A percentile compares a stretch with the other conserved stretches of the same genome.
phyloP scores from a whole-genome alignment of 768 basidiomycete genomes.

The Butyriboletus loyo region DNA sequence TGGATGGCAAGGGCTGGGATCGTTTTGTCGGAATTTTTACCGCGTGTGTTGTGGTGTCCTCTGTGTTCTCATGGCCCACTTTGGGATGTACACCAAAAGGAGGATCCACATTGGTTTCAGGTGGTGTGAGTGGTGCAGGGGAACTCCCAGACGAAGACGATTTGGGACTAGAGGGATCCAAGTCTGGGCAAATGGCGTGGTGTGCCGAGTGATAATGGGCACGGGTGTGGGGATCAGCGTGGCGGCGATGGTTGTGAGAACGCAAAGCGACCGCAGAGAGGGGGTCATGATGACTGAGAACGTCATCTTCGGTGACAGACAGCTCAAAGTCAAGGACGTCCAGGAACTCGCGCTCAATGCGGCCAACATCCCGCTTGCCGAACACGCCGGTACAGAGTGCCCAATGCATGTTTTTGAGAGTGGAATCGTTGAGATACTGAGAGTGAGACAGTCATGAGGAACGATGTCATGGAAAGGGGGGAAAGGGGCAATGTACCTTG shows the following conservation, averaged over 20 bases:
- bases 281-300: constrained; percentile 46
- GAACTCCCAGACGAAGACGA: constrained; percentile 37
- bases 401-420: constrained; percentile 90
- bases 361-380: constrained; percentile 75
- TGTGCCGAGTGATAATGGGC: constrained; percentile 16
- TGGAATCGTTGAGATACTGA: constrained; percentile 84
- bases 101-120: constrained; percentile 23
- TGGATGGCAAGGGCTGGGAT: constrained; percentile 26
- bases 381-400: constrained; percentile 81
- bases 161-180: constrained; percentile 42
- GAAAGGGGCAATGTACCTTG: constrained; percentile 50
- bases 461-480: constrained; percentile 18
- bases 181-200: constrained; percentile 37
- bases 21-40: constrained; percentile 24
- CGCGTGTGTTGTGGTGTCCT: constrained; percentile 27
- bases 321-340: constrained; percentile 79
- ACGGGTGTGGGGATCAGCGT: constrained; percentile 21
- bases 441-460: constrained; percentile 2
- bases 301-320: constrained; percentile 57
- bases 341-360: constrained; percentile 80
- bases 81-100: constrained; percentile 20
- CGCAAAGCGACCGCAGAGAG: constrained; percentile 30
- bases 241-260: constrained; percentile 26
- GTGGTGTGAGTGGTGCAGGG: constrained; percentile 32
- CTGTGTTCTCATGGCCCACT: constrained; percentile 27